Percentiles rank a stretch among this genome's conserved stretches.
These are phyloP conservation scores for Trametes sanguinea DNA, from an alignment of 768 basidiomycete genomes.

Conservation along the genomic window DNA sequence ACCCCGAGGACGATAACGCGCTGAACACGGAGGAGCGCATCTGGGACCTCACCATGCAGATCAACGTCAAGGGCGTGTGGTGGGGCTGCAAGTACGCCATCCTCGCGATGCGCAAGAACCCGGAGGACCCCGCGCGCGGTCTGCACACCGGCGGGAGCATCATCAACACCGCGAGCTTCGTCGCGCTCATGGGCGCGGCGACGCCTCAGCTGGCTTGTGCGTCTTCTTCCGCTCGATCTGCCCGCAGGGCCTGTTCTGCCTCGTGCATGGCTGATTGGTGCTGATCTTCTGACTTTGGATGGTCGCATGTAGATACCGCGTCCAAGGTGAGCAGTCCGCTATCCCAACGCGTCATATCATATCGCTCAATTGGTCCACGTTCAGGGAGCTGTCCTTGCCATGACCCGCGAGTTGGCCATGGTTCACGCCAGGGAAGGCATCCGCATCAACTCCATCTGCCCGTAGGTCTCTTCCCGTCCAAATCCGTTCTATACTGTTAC, in stretches of 20 bases:
- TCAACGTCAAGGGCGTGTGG: constrained; percentile 99
- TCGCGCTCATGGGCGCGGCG: constrained; percentile 93
- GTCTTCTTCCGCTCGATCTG: constrained; percentile 33
- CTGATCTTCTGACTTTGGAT: not conserved
- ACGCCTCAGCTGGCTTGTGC: constrained; percentile 97
- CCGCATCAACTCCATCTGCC: constrained; percentile 93
- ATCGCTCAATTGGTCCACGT: not conserved
- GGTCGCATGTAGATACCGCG: constrained; percentile 70
- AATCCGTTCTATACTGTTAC: not conserved
- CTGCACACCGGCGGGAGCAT: constrained; percentile 85
- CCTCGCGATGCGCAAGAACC: constrained; percentile 92
- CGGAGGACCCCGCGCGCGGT: constrained; percentile 77
- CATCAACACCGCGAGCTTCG: constrained; percentile 98
- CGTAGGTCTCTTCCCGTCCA: constrained; percentile 50
- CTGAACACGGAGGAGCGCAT: constrained; percentile 95
- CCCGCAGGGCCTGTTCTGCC: not conserved
- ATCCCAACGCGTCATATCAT: not conserved
- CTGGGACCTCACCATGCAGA: constrained; percentile 91
- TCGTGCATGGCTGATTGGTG: too few species aligned
- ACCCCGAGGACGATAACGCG: constrained; percentile 91
- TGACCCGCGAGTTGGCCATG: constrained; percentile 98
- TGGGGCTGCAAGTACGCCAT: constrained; percentile 99
- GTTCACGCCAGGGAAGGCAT: constrained; percentile 98
- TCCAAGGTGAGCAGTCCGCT: constrained; percentile 62
- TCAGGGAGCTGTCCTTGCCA: constrained; percentile 94